These are phyloP conservation scores for Chytridium lagenaria DNA, from an alignment of 371 early-diverging fungal genomes.

Conservation along the genomic window DNA sequence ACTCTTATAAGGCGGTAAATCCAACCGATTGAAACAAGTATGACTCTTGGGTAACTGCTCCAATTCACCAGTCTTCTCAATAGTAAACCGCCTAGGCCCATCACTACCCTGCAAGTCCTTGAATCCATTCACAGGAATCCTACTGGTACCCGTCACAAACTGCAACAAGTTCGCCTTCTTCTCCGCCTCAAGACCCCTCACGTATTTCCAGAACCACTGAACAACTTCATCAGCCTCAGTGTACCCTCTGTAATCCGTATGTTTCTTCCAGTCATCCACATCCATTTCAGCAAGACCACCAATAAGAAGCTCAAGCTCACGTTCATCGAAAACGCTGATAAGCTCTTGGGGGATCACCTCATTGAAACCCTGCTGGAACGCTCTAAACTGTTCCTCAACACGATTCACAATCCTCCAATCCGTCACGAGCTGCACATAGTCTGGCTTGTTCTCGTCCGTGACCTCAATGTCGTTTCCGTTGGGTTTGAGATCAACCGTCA, in stretches of 20 bases:
- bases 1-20: constrained; percentile 87
- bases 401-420: constrained; percentile 85
- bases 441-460: constrained; percentile 95
- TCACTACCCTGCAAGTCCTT: constrained; percentile 96
- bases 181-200: constrained; percentile 87
- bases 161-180: constrained; percentile 94
- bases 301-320: constrained; percentile 97
- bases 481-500: constrained; percentile 89
- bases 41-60: constrained; percentile 90
- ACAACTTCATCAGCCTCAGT: constrained; percentile 94
- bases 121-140: constrained; percentile 98
- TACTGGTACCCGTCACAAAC: constrained; percentile 98
- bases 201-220: constrained; percentile 98
- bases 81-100: constrained; percentile 94
- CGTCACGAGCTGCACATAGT: constrained; percentile 88
- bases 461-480: constrained; percentile 92
- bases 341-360: constrained; percentile 94
- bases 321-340: constrained; percentile 95
- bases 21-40: constrained; percentile 96
- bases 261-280: constrained; percentile 99
- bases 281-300: constrained; percentile 98
- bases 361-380: constrained; percentile 94
- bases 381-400: constrained; percentile 93
- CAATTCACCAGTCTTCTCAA: constrained; percentile 91
- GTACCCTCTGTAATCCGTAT: constrained; percentile 97